phyloP scores from a whole-genome alignment of 2,329 filamentous ascomycete genomes.

The Geoglossum cookeanum region DNA sequence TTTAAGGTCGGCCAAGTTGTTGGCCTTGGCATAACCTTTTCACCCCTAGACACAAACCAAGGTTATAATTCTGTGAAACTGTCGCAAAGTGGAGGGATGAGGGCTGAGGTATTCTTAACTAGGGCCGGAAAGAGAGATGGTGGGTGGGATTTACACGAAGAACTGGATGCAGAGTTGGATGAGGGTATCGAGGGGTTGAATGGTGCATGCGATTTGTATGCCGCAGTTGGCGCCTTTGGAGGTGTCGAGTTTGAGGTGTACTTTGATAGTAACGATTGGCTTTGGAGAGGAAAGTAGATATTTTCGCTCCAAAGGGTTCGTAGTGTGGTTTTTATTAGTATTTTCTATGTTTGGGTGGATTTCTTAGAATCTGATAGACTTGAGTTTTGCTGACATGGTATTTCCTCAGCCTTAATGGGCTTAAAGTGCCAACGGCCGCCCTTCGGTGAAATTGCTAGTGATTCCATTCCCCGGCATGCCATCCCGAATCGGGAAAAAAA shows the following conservation, averaged over 20 bases:
- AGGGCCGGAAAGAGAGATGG: slow-evolving; percentile 32
- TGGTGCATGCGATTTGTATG: slow-evolving; percentile 33
- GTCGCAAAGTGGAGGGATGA: slow-evolving; percentile 15
- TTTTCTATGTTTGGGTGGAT: not conserved
- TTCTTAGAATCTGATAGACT: not conserved
- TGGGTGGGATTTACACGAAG: slow-evolving; percentile 40
- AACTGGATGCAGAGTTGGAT: slow-evolving; percentile 30
- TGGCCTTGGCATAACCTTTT: slow-evolving; percentile 38
- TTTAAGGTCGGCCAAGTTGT: slow-evolving; percentile 36
- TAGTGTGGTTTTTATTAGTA: not conserved
- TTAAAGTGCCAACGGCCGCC: not conserved
- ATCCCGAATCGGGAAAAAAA: not conserved
- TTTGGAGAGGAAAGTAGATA: slow-evolving; percentile 16
- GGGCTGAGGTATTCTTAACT: slow-evolving; percentile 39
- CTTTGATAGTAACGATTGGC: slow-evolving; percentile 30
- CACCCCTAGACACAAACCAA: slow-evolving; percentile 20
- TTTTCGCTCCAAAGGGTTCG: not conserved
- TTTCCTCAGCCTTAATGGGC: not conserved
- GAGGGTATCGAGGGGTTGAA: slow-evolving; percentile 25
- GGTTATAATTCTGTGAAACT: slow-evolving; percentile 12
- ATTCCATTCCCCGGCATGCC: not conserved
- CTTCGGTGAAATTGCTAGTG: not conserved
- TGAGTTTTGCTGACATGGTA: not conserved
- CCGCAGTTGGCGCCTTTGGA: slow-evolving; percentile 40
- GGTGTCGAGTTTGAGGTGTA: slow-evolving; percentile 39